Base-by-base conservation (phyloP, 805 yeast genomes). In the Henningerozyma blattae region DNA sequence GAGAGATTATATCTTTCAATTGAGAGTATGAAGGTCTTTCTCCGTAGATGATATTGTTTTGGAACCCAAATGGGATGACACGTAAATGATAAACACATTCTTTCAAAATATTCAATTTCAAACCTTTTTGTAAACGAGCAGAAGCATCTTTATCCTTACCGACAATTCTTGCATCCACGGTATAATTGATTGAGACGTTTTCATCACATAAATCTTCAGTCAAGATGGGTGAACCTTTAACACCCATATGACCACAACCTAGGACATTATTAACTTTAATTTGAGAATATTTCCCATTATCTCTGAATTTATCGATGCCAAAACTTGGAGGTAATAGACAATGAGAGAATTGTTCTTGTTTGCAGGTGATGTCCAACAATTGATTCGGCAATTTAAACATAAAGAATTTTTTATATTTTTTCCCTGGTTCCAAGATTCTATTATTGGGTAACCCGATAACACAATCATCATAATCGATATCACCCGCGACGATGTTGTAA, bases 341-440 rank as follows among this genome's bases (percentile, higher is more conserved):
- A 41, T 64, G 68, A 4, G 51, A 38, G 30, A 50, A 58, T 31
- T 58, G 63, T 26, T 59, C 59, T 43, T 71, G 69, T 20, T 65
- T 59, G 45, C 80, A 74, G 5, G 66, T 52, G 16, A 65, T 65
- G 44, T 74, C 80, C 27, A 75, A 51, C 18, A 72, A 48, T 41
- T 65, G 66, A 26, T 63, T 56, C 1, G 82, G 82, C 33, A 75
- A 63, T 47, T 65, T 72, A 52, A 75, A 75, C 28, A 70, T 67
- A 50, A 75, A 71, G 41, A 65, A 71, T 46, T 75, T 75, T 45
- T 72, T 72, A 44, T 75, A 73, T 41, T 61, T 67, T 8, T 58
- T 55, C 19, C 62, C 50, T 3, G 79, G 75, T 35, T 61, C 60
- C 25, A 75, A 52, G 1, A 68, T 52, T 42, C 80, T 50, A 34